A percentile compares a stretch with the other conserved stretches of the same genome.
Conservation (phyloP, 257 asterid genomes). For the Lithospermum erythrorhizon region DNA sequence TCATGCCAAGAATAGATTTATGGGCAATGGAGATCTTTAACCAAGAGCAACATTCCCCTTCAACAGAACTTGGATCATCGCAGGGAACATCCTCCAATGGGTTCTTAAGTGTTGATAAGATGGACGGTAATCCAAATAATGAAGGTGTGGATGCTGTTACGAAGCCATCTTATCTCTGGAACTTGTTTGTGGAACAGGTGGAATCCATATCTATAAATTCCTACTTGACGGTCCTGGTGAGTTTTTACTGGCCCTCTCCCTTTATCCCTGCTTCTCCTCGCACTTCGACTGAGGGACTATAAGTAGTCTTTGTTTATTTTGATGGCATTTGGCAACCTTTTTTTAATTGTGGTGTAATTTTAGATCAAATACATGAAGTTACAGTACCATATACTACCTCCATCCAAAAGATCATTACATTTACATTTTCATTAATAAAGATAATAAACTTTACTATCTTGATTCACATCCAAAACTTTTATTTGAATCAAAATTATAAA, state of each 20-base stretch:
- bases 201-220: slow-evolving; percentile 59
- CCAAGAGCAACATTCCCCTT: slow-evolving; percentile 25
- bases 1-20: slow-evolving; percentile 83
- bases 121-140: slow-evolving; percentile 20
- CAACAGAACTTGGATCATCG: slow-evolving; percentile 17
- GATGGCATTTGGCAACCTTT: neutral
- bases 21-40: slow-evolving; percentile 70
- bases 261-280: slow-evolving; percentile 7
- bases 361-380: too few species aligned
- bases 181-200: slow-evolving; percentile 73
- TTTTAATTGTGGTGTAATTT: neutral
- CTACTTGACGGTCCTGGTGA: slow-evolving; percentile 80
- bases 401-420: too few species aligned
- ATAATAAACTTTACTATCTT: too few species aligned
- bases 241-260: slow-evolving; percentile 11
- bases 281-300: neutral
- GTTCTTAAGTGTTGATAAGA: slow-evolving; percentile 20
- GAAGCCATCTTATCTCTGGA: slow-evolving; percentile 71
- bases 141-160: slow-evolving; percentile 21
- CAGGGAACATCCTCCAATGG: slow-evolving; percentile 17
- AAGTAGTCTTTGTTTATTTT: neutral
- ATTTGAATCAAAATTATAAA: too few species aligned
- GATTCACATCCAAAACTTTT: too few species aligned
- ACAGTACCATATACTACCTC: too few species aligned
- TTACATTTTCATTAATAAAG: too few species aligned